Evolutionary conservation across 2,329 filamentous ascomycete species (phyloP), one percentile per base, ranked within the genome.

Genomic region (Zymoseptoria passerinii): DNA sequence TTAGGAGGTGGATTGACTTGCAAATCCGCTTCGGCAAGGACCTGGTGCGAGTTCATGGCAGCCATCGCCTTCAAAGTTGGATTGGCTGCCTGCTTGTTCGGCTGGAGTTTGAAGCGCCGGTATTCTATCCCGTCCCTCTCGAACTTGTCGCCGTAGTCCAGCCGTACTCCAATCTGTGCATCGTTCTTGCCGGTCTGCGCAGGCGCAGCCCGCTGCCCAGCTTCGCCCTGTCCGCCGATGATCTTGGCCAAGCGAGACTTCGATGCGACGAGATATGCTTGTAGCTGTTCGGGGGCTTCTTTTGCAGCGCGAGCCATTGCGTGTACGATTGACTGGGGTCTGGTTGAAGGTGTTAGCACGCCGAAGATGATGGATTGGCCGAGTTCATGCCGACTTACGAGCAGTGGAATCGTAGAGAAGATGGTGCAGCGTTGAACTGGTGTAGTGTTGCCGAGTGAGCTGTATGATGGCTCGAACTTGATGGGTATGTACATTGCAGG

Each of bases 101-200:
- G 18, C 52, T 53, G 52, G 28, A 53, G 28, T 28, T 53, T 53
- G 52, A 27, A 53, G 28, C 52, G 52, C 52, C 29, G 19, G 52
- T 28, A 53, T 23, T 53, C 28, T 18, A 28, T 29, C 8, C 52
- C 52, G 28, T 20, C 28, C 13, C 28, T 18, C 18, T 16, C 28
- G 52, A 53, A 27, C 20, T 8, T 53, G 52, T 53, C 52, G 52
- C 20, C 52, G 28, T 53, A 28, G 28, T 53, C 52, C 20, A 53
- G 28, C 23, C 52, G 52, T 4, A 53, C 52, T 35, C 52, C 52
- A 53, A 53, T 53, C 18, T 53, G 16, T 10, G 52, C 28, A 53
- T 53, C 52, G 52, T 53, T 18, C 20, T 53, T 53, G 28, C 52
- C 52, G 13, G 28, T 27, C 52, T 35, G 52, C 28, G 52, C 52